phyloP scores from a whole-genome alignment of 2,329 filamentous ascomycete genomes.

The Curvularia eragrostidis region DNA sequence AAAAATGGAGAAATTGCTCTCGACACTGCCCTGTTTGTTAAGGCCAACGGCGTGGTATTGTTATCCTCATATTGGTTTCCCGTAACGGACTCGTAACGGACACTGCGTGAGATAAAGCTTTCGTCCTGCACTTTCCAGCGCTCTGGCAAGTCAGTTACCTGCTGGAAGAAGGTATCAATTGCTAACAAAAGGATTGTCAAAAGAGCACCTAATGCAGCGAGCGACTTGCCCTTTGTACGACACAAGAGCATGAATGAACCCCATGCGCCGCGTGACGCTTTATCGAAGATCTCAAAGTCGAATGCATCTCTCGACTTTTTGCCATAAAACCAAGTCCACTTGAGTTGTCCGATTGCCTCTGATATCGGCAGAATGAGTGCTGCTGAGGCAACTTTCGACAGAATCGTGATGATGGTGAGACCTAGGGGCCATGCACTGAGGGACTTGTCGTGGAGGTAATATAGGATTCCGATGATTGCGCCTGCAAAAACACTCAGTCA shows the following conservation, averaged over 20 bases:
- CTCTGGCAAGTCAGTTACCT: constrained; percentile 27
- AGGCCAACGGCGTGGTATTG: background rate
- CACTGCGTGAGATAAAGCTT: constrained; percentile 22
- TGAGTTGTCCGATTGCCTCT: constrained; percentile 42
- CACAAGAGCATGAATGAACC: constrained; percentile 28
- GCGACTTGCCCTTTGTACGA: constrained; percentile 27
- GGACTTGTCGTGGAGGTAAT: constrained; percentile 32
- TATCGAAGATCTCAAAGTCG: constrained; percentile 45
- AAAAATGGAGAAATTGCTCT: constrained; percentile 19
- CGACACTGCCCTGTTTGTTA: constrained; percentile 1
- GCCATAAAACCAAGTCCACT: constrained; percentile 41
- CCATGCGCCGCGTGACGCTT: constrained; percentile 35
- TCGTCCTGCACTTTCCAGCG: constrained; percentile 17
- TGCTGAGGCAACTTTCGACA: constrained; percentile 37
- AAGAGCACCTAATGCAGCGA: constrained; percentile 29
- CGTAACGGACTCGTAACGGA: constrained; percentile 11
- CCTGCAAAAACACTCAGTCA: background rate
- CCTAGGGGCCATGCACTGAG: constrained; percentile 43
- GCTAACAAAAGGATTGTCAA: constrained; percentile 32
- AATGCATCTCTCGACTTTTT: constrained; percentile 25
- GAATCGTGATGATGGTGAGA: constrained; percentile 27
- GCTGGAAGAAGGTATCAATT: constrained; percentile 43
- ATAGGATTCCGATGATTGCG: constrained; percentile 45
- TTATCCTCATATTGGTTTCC: constrained; percentile 2
- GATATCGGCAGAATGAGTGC: constrained; percentile 35